Base-by-base conservation (phyloP, 805 yeast species). In the Yarrowia porcina region DNA sequence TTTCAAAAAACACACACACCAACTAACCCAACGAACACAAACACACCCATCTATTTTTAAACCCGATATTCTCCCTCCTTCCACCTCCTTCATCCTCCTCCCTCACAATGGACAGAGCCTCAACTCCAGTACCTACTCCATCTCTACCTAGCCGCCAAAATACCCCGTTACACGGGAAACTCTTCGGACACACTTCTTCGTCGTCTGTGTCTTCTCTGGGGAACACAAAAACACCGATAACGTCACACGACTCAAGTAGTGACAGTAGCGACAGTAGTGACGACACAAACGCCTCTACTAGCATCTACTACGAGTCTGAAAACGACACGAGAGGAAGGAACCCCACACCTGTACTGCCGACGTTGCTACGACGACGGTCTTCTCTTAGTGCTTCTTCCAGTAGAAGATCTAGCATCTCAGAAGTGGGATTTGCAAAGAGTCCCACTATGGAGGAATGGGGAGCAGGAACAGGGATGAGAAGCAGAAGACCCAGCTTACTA, bases 221-320 rank as follows among this genome's bases (percentile, higher is more conserved):
- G 13, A 52, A 52, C 57, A 33, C 57, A 33, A 32, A 49, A 23
- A 23, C 41, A 3, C 39, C 27, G 15, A 17, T 12, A n/a, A 8
- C 18, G 9, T 25, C 41, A 0, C 57, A 49, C 28, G 57, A 49
- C 41, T 45, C 52, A 12, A 33, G 41, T 33, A 33, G 41, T 8
- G 61, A 61, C 38, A n/a, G 20, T 11, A 35, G 38, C 10, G 54
- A 56, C 35, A 10, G 20, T 23, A 39, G 27, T 20, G 61, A 56
- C 57, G 61, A 42, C 12, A 56, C 54, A 0, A 56, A 47, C 38
- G 63, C 63, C 13, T 61, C 61, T 21, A 42, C 60, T 11, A 30
- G 50, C 25, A 52, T 49, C 20, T 49, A 49, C 41, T 49, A 49
- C 35, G 52, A 30, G 32, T 17, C 23, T 3, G 45, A 27, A 13